Percentiles rank a stretch among this genome's conserved stretches.
These are phyloP conservation scores for Kalanchoe fedtschenkoi DNA, from an alignment of 164 flowering plant species.

Conservation along the genomic window DNA sequence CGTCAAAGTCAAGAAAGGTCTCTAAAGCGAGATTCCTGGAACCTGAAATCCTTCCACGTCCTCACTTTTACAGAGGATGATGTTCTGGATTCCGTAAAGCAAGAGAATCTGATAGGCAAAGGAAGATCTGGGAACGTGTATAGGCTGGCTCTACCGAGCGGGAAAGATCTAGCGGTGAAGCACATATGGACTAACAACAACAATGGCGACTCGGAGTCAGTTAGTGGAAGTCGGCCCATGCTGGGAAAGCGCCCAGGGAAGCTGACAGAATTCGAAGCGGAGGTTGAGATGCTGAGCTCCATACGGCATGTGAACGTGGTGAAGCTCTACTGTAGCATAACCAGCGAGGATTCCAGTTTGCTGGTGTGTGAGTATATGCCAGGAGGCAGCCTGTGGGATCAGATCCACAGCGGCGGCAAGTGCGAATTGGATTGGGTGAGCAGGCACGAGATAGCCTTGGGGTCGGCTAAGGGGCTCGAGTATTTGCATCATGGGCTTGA, in stretches of 20 bases:
- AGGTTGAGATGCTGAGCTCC: slow-evolving; percentile 56
- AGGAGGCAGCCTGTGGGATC: slow-evolving; percentile 74
- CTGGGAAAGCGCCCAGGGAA: slow-evolving; percentile 14
- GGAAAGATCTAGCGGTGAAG: slow-evolving; percentile 55
- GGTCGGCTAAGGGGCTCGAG: slow-evolving; percentile 70
- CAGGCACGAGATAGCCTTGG: slow-evolving; percentile 54
- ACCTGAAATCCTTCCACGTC: slow-evolving; percentile 25
- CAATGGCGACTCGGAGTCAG: slow-evolving; percentile 9
- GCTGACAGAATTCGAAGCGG: slow-evolving; percentile 53
- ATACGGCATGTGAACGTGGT: slow-evolving; percentile 75
- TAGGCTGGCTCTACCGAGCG: slow-evolving; percentile 20
- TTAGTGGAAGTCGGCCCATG: slow-evolving; percentile 25
- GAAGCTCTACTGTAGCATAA: slow-evolving; percentile 62
- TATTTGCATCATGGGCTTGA: slow-evolving; percentile 66
- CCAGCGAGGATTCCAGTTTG: slow-evolving; percentile 52
- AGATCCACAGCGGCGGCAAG: slow-evolving; percentile 34
- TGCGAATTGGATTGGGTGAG: slow-evolving; percentile 43
- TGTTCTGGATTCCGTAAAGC: slow-evolving; percentile 20
- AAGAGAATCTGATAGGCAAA: slow-evolving; percentile 39
- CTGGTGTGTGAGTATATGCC: slow-evolving; percentile 71
- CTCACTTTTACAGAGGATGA: slow-evolving; percentile 30
- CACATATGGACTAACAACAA: slow-evolving; percentile 41
- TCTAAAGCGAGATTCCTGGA: slow-evolving; percentile 20
- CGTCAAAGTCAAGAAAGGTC: slow-evolving; percentile 7
- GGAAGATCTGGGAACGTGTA: slow-evolving; percentile 51